phyloP scores from a whole-genome alignment of 495 filamentous ascomycete genomes.

The Aspergillus bridgeri region DNA sequence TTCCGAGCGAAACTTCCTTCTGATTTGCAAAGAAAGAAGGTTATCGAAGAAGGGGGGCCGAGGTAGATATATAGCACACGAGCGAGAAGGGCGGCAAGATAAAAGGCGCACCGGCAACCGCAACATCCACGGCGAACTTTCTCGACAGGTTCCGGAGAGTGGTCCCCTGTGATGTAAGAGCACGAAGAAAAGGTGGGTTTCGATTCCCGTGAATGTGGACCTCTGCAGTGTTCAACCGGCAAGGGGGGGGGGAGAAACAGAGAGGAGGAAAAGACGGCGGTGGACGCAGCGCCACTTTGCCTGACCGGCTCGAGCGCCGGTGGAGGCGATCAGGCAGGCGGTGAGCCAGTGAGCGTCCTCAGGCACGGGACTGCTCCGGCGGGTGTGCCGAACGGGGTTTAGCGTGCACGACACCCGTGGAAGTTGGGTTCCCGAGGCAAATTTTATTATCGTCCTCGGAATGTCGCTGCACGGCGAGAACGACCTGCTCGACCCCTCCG shows the following conservation, averaged over 20 bases:
- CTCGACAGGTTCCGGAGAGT: background rate
- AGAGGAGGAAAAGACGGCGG: background rate
- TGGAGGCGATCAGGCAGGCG: constrained; percentile 15
- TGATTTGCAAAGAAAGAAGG: constrained; percentile 11
- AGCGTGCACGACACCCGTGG: background rate
- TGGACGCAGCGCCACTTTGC: background rate
- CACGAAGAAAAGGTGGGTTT: constrained; percentile 11
- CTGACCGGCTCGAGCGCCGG: background rate
- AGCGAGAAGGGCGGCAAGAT: constrained; percentile 10
- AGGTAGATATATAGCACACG: constrained; percentile 16
- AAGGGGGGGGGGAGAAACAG: constrained; percentile 4
- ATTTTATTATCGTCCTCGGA: background rate
- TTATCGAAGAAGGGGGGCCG: constrained; percentile 15
- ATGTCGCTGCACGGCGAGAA: too few relatives aligned
- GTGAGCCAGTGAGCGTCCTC: constrained; percentile 1
- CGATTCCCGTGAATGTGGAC: constrained; percentile 21
- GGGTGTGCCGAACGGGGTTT: constrained; percentile 3
- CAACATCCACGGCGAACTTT: constrained; percentile 17
- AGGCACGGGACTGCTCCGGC: background rate
- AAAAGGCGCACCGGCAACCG: constrained; percentile 17
- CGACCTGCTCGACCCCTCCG: background rate
- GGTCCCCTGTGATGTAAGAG: constrained; percentile 17
- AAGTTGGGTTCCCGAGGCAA: background rate
- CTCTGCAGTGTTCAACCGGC: constrained; percentile 13
- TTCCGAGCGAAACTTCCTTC: constrained; percentile 1